Base-by-base conservation (phyloP, 371 early-diverging fungal species). In the Mucor irregularis region DNA sequence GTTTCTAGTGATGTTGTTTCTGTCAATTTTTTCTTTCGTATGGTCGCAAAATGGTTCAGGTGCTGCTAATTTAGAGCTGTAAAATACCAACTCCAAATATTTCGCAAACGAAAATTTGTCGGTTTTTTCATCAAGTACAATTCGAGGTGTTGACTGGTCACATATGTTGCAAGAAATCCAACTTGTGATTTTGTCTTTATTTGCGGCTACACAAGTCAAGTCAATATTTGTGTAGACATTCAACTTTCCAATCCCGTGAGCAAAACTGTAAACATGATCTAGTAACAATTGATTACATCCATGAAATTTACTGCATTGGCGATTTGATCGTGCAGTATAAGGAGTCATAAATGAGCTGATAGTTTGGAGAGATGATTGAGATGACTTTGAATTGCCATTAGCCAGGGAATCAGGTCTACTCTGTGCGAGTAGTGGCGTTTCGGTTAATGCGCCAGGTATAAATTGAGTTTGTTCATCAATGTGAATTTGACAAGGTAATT, bases 31-130 rank as follows among this genome's bases (percentile, higher is more conserved):
- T 3, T 21, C 28, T 8, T 19, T 10, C 4, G 61, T 49, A 57
- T 82, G 83, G 0, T 30, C 40, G 35, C 88, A 85, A 2, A 78
- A 46, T 2, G 49, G 53, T 9, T 61, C 60, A 1, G 72, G 63
- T 0, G 75, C 71, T 17, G 68, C 39, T 40, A 88, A 79, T 10
- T 69, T 64, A 2, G 62, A 62, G 48, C 73, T 65, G 48, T 88
- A 88, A 21, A 83, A 62, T 0, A 87, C 22, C 4, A 87, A 46
- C 46, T 88, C 89, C 37, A 88, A 58, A 29, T 81, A 88, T 55
- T 88, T 88, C 13, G 74, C 85, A 67, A 86, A 81, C 0, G 86
- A 85, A 37, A 76, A 82, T 8, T 68, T 54, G 56, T 68, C 71
- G 0, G 80, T 73, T 5, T 74, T 70, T 2, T 52, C 42, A 4